Evolutionary conservation across 2,329 filamentous ascomycete species (phyloP).

Genomic region (Sphaerulina musiva): DNA sequence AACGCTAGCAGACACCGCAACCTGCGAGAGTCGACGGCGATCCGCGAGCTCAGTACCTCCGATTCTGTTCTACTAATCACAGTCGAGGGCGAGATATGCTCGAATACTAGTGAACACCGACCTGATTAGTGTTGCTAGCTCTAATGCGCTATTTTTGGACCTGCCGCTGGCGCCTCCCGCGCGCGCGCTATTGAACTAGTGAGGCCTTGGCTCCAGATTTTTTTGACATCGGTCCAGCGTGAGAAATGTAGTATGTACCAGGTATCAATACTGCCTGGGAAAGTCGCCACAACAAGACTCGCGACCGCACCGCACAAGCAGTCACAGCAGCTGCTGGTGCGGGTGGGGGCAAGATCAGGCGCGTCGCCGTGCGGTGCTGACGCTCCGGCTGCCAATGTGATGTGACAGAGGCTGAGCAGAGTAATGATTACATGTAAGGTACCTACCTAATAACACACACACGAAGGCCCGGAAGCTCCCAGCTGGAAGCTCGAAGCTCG

Average conservation of each 20-base stretch:
- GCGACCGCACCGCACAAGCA: not conserved
- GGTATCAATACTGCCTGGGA: not conserved
- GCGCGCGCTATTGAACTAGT: not conserved
- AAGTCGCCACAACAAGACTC: not conserved
- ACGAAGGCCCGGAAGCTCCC: constrained; percentile 3
- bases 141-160: not conserved
- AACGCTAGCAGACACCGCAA: not conserved
- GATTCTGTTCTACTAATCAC: no score
- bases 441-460: not conserved
- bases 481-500: no score
- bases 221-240: not conserved
- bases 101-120: not conserved
- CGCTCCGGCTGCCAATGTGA: not conserved
- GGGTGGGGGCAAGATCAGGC: not conserved
- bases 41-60: no score
- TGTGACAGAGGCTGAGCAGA: constrained; percentile 9
- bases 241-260: not conserved
- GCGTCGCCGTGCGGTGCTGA: not conserved
- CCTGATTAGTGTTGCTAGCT: not conserved
- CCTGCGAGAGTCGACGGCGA: not conserved
- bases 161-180: not conserved
- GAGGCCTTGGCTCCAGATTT: not conserved
- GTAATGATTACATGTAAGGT: not conserved
- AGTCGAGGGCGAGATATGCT: not conserved
- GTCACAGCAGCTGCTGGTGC: not conserved